Conservation (phyloP, 805 yeast genomes). For the Kodamaea neixiangensis region DNA sequence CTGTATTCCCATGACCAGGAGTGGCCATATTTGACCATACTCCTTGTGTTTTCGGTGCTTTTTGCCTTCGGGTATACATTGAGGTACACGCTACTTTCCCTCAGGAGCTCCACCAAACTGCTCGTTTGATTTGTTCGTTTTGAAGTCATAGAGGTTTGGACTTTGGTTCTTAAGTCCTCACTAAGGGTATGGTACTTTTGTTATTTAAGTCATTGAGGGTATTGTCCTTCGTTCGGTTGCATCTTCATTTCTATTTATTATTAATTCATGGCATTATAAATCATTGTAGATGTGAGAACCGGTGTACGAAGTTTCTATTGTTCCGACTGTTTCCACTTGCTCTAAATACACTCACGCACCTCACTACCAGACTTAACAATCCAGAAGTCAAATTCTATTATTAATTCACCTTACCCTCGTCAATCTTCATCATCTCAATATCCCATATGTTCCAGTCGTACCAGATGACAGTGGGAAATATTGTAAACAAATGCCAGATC, state of each 20-base stretch:
- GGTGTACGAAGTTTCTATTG: too few relatives aligned
- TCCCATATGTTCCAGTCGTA: constrained; percentile 61
- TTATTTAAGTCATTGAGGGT: too few relatives aligned
- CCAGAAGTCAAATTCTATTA: neutral
- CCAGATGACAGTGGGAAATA: constrained; percentile 76
- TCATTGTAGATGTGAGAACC: too few relatives aligned
- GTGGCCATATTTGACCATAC: neutral
- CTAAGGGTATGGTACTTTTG: constrained; percentile 7
- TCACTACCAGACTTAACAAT: too few relatives aligned
- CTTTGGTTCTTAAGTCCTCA: neutral
- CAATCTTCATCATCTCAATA: constrained; percentile 28
- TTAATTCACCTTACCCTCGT: constrained; percentile 9
- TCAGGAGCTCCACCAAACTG: neutral
- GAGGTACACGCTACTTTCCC: neutral
- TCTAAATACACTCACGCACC: too few relatives aligned
- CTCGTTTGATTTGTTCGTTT: constrained; percentile 1
- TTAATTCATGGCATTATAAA: constrained; percentile 1
- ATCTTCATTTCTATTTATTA: neutral
- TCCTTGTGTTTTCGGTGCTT: neutral
- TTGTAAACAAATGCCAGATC: constrained; percentile 89
- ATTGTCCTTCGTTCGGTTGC: neutral
- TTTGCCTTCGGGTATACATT: neutral
- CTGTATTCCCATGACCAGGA: constrained; percentile 7
- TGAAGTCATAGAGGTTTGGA: neutral
- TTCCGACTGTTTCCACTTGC: too few relatives aligned